These are phyloP conservation scores for Aschersonia sp. DNA, from an alignment of 2,329 filamentous ascomycete species.

Conservation along the genomic window DNA sequence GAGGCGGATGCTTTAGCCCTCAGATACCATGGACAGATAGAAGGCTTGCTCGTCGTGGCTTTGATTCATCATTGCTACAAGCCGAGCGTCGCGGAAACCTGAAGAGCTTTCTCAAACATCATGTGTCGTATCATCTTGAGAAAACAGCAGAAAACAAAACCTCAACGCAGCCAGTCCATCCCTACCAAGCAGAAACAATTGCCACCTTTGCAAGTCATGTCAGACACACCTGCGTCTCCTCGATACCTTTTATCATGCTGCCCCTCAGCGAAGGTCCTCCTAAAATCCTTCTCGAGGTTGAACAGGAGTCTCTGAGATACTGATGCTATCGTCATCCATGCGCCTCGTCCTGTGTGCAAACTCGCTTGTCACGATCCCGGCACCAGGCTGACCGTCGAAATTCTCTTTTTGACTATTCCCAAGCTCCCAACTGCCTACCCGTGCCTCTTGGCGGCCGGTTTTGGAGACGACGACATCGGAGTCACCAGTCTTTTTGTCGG, in stretches of 20 bases:
- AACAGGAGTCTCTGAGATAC: slow-evolving; percentile 21
- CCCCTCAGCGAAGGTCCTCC: not conserved
- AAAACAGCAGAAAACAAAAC: too few species aligned
- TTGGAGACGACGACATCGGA: slow-evolving; percentile 25
- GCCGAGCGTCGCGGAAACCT: too few species aligned
- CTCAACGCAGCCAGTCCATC: too few species aligned
- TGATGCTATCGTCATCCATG: slow-evolving; percentile 18
- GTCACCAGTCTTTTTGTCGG: slow-evolving; percentile 29
- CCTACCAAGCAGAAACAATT: too few species aligned
- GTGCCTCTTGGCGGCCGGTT: slow-evolving; percentile 26
- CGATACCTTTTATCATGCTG: not conserved
- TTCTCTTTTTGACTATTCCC: slow-evolving; percentile 9
- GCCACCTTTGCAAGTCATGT: too few species aligned
- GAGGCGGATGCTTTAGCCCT: too few species aligned
- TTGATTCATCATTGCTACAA: too few species aligned
- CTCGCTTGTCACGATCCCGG: slow-evolving; percentile 11
- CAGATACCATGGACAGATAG: too few species aligned
- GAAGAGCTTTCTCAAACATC: too few species aligned
- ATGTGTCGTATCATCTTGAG: too few species aligned
- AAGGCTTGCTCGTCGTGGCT: too few species aligned
- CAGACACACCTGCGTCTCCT: too few species aligned
- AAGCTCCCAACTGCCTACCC: slow-evolving; percentile 36
- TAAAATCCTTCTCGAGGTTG: slow-evolving; percentile 24
- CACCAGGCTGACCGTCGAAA: slow-evolving; percentile 5
- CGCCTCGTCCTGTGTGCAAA: slow-evolving; percentile 6